phyloP scores from a whole-genome alignment of 177 flowering plant species.

The Vitis hybrid region DNA sequence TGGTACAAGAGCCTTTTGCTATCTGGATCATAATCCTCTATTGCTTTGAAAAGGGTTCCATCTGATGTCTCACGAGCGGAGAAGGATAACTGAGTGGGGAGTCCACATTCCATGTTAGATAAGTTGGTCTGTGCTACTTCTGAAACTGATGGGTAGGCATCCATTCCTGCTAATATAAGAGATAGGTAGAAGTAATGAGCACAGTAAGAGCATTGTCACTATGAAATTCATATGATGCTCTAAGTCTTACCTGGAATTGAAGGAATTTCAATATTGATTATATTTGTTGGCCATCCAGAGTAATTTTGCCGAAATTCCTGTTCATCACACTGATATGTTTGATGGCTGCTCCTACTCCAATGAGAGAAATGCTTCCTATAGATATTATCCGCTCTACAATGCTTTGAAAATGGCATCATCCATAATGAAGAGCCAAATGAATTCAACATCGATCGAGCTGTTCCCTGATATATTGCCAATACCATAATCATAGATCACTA shows the following conservation, averaged over 20 bases:
- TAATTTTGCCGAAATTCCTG: constrained; percentile 62
- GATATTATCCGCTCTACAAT: constrained; percentile 66
- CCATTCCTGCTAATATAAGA: constrained; percentile 33
- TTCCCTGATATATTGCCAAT: constrained; percentile 75
- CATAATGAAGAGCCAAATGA: constrained; percentile 93
- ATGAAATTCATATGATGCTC: constrained; percentile 3
- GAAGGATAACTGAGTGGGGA: constrained; percentile 86
- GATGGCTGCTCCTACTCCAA: constrained; percentile 37
- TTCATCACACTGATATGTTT: constrained; percentile 64
- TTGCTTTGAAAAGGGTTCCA: constrained; percentile 94
- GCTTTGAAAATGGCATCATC: constrained; percentile 95
- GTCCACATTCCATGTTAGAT: constrained; percentile 78
- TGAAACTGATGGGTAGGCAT: constrained; percentile 70
- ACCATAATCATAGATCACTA: background rate
- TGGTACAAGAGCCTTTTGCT: constrained; percentile 81
- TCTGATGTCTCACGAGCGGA: constrained; percentile 93
- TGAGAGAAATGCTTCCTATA: constrained; percentile 76
- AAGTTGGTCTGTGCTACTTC: constrained; percentile 44
- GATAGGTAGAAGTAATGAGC: constrained; percentile 3
- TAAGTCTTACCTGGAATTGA: constrained; percentile 51
- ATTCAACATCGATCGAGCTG: constrained; percentile 87
- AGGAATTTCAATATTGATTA: constrained; percentile 89
- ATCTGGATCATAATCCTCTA: constrained; percentile 93
- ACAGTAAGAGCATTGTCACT: background rate
- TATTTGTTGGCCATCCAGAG: constrained; percentile 95